These are phyloP conservation scores for Neonothopanus nambi DNA, from an alignment of 1,284 basidiomycete genomes.

Conservation along the genomic window DNA sequence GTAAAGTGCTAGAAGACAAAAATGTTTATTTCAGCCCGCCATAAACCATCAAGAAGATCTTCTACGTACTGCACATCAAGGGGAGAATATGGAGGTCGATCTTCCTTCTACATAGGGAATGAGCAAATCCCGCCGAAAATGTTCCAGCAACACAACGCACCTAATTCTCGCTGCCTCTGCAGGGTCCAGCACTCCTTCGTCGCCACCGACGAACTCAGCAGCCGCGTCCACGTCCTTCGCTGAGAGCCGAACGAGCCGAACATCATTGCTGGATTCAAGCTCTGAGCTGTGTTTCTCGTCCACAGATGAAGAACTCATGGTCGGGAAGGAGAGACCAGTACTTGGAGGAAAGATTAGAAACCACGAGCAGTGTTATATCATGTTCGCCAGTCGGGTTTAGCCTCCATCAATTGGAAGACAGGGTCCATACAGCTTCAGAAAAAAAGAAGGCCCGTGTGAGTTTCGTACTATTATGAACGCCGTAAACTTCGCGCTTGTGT, in stretches of 20 bases:
- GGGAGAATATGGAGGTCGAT: slow-evolving; percentile 68
- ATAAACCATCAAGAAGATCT: neutral
- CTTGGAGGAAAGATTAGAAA: no score
- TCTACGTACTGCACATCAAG: slow-evolving; percentile 70
- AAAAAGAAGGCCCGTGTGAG: no score
- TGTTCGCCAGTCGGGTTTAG: no score
- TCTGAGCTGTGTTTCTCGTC: slow-evolving; percentile 3
- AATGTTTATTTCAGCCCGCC: slow-evolving; percentile 9
- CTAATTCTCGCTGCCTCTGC: slow-evolving; percentile 52
- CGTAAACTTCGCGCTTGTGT: no score
- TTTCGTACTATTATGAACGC: no score
- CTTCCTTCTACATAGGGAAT: slow-evolving; percentile 45
- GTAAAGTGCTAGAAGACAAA: slow-evolving; percentile 48
- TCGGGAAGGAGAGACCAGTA: no score
- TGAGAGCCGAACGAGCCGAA: slow-evolving; percentile 19
- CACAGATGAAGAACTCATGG: slow-evolving; percentile 4
- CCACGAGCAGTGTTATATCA: no score
- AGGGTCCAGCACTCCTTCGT: slow-evolving; percentile 46
- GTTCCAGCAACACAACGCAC: slow-evolving; percentile 32
- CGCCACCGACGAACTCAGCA: slow-evolving; percentile 50
- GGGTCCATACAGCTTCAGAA: no score
- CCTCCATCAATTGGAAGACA: no score
- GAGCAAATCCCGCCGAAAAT: neutral
- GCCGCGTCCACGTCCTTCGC: slow-evolving; percentile 54
- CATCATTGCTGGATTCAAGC: neutral